Evolutionary conservation across 768 basidiomycete genomes (phyloP).

Genomic region (Botryobasidium botryosum): DNA sequence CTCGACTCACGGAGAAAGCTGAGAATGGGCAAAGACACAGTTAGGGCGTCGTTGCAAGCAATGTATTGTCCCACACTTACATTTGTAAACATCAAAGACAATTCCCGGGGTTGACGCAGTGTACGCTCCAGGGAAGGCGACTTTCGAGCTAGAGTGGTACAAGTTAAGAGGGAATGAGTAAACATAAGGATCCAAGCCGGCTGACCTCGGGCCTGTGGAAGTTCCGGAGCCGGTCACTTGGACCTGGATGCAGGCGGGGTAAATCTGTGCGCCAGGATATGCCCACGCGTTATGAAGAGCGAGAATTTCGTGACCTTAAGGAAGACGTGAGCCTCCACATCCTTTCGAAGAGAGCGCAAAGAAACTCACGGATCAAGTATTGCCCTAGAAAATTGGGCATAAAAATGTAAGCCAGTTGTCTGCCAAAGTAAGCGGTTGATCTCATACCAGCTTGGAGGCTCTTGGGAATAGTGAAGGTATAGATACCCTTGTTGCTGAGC

Average conservation of each 20-base stretch:
- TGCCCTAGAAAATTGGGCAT: conserved; percentile 35
- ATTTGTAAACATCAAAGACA: not conserved
- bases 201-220: too few relatives aligned
- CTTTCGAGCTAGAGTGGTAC: too few relatives aligned
- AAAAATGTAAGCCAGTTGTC: too few relatives aligned
- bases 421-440: too few relatives aligned
- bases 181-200: not conserved
- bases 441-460: conserved; percentile 29
- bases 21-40: too few relatives aligned
- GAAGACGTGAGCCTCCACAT: too few relatives aligned
- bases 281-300: conserved; percentile 2
- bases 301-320: not conserved
- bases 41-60: too few relatives aligned
- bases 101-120: conserved; percentile 25
- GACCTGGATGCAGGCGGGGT: conserved; percentile 32
- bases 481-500: conserved; percentile 26
- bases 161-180: not conserved
- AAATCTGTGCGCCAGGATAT: conserved; percentile 29
- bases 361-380: conserved; percentile 22
- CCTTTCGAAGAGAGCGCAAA: too few relatives aligned
- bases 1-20: too few relatives aligned
- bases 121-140: conserved; percentile 36
- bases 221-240: conserved; percentile 31
- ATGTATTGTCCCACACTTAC: too few relatives aligned
- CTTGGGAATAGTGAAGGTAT: conserved; percentile 31